Evolutionary conservation across 2,329 filamentous ascomycete species (phyloP).

Genomic region (Aspergillus sp.): DNA sequence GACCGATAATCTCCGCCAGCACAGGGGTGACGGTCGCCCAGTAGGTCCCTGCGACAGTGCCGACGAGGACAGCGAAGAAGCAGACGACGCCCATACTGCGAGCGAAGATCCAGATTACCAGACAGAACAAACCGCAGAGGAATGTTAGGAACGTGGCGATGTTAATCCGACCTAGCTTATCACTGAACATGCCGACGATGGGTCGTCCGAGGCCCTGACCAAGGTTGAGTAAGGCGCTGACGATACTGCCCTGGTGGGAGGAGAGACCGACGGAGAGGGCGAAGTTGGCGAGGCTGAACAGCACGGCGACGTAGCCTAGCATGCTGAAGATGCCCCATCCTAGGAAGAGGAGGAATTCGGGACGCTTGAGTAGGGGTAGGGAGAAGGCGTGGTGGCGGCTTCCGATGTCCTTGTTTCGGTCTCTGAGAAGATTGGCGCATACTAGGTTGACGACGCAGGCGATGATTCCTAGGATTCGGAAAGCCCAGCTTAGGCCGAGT

Average conservation of each 20-base stretch:
- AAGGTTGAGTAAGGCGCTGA: slow-evolving; percentile 65
- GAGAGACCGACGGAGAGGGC: slow-evolving; percentile 61
- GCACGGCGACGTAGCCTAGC: slow-evolving; percentile 65
- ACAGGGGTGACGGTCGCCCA: slow-evolving; percentile 62
- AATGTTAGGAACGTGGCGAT: slow-evolving; percentile 60
- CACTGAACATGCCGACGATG: slow-evolving; percentile 64
- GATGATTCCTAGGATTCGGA: slow-evolving; percentile 61
- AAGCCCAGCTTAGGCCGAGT: slow-evolving; percentile 62
- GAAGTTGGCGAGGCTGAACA: slow-evolving; percentile 67
- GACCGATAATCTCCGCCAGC: slow-evolving; percentile 62
- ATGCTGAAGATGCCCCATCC: slow-evolving; percentile 63
- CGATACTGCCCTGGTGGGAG: slow-evolving; percentile 60
- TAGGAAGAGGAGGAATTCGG: slow-evolving; percentile 61
- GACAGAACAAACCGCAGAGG: slow-evolving; percentile 58
- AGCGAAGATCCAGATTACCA: slow-evolving; percentile 65
- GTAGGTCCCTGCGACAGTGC: slow-evolving; percentile 62
- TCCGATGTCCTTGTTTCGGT: slow-evolving; percentile 60
- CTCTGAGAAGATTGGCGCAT: slow-evolving; percentile 56
- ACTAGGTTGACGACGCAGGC: slow-evolving; percentile 56
- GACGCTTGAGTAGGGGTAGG: slow-evolving; percentile 52
- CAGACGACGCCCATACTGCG: slow-evolving; percentile 60
- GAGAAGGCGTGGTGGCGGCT: slow-evolving; percentile 57
- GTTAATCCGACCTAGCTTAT: slow-evolving; percentile 63
- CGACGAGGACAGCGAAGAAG: slow-evolving; percentile 61
- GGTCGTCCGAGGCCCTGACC: slow-evolving; percentile 61